Conservation (phyloP, 164 flowering plant species). For the Chloranthus sessilifolius region DNA sequence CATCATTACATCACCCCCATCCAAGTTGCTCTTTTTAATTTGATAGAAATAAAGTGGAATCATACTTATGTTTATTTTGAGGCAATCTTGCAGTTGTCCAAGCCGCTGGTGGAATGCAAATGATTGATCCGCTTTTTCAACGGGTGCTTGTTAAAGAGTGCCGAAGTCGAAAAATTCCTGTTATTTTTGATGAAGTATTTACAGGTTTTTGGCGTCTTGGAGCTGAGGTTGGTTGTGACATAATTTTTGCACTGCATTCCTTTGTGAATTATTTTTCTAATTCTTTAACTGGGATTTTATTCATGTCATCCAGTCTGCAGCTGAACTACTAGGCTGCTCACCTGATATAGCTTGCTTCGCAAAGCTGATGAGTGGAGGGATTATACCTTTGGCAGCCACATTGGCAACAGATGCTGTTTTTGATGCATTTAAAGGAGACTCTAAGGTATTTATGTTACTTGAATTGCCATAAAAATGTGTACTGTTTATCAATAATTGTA, state of each 20-base stretch:
- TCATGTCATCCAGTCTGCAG: slow-evolving; percentile 56
- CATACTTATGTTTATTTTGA: too few relatives aligned
- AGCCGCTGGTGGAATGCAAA: slow-evolving; percentile 94
- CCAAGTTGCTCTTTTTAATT: background rate
- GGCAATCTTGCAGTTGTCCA: slow-evolving; percentile 76
- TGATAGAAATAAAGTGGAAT: too few relatives aligned
- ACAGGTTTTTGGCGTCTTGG: slow-evolving; percentile 99
- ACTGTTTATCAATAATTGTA: background rate
- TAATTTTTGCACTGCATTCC: background rate
- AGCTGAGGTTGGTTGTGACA: slow-evolving; percentile 52
- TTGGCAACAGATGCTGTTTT: slow-evolving; percentile 75
- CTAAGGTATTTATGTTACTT: slow-evolving; percentile 53
- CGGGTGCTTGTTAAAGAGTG: slow-evolving; percentile 79
- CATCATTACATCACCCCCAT: background rate
- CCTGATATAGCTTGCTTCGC: slow-evolving; percentile 94
- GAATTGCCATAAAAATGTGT: background rate
- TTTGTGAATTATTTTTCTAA: slow-evolving; percentile 9
- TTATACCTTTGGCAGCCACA: slow-evolving; percentile 85
- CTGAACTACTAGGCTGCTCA: slow-evolving; percentile 62
- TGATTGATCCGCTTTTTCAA: slow-evolving; percentile 97
- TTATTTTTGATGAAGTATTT: slow-evolving; percentile 93
- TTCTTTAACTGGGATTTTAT: background rate
- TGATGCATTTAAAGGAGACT: slow-evolving; percentile 72
- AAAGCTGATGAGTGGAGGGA: slow-evolving; percentile 92
- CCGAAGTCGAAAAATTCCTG: slow-evolving; percentile 56